These are phyloP conservation scores for Conticribra guillardii DNA, from an alignment of 108 stramenopile genomes.

Conservation along the genomic window DNA sequence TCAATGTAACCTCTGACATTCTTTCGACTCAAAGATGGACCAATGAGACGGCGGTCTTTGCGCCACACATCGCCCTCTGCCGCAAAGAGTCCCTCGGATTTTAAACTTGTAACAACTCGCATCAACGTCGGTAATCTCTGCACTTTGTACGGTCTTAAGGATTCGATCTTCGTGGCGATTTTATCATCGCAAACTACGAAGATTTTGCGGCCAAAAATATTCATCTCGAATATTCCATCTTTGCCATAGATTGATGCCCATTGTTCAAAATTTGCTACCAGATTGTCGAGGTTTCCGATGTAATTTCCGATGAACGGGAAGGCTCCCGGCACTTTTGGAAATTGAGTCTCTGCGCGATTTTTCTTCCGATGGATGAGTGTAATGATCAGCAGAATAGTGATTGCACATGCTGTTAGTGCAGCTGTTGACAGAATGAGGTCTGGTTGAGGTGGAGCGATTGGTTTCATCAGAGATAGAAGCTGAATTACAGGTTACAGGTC, in stretches of 20 bases:
- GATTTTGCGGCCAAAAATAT: constrained; percentile 10
- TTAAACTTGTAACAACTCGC: not conserved
- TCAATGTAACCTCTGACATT: constrained; percentile 23
- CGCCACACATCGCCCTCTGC: constrained; percentile 36
- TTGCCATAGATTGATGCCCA: constrained; percentile 25
- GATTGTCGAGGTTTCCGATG: not conserved
- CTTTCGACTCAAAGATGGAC: constrained; percentile 30
- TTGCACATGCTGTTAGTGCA: too few species aligned
- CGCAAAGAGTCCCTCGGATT: constrained; percentile 32
- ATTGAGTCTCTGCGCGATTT: too few species aligned
- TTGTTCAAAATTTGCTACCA: not conserved
- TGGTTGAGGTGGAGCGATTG: too few species aligned
- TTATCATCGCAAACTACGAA: constrained; percentile 25
- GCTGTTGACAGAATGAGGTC: too few species aligned
- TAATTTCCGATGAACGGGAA: not conserved
- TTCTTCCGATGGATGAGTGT: too few species aligned
- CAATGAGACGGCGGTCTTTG: constrained; percentile 31
- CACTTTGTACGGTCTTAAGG: not conserved
- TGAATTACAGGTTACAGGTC: too few species aligned
- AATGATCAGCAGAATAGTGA: too few species aligned
- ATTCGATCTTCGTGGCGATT: constrained; percentile 3
- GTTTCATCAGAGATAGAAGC: too few species aligned
- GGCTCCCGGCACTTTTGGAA: not conserved
- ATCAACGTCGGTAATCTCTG: not conserved
- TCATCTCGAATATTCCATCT: constrained; percentile 20